These are phyloP conservation scores for Gastrolobium bilobum DNA, from an alignment of 306 rosid genomes.

Conservation along the genomic window DNA sequence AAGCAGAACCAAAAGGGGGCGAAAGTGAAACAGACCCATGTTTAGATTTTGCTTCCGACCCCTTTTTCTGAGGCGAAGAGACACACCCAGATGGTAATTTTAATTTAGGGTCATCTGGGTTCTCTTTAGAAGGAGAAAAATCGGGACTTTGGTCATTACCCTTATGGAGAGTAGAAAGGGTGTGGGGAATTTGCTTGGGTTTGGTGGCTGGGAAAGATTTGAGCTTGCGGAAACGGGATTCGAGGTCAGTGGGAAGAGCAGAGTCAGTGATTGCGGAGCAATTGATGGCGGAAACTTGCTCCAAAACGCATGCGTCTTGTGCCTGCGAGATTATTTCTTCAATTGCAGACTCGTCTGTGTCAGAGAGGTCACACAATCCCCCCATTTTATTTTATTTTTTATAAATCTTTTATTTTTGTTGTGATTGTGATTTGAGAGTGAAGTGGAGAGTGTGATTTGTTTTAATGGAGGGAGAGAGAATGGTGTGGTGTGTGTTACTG, in stretches of 20 bases:
- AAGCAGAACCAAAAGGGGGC: slow-evolving; percentile 45
- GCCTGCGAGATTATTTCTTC: slow-evolving; percentile 78
- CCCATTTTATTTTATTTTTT: slow-evolving; percentile 48
- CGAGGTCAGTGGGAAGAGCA: slow-evolving; percentile 74
- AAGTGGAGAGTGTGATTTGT: background rate
- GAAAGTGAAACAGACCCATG: slow-evolving; percentile 48
- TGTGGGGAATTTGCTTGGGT: background rate
- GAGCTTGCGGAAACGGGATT: slow-evolving; percentile 84
- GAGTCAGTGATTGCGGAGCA: slow-evolving; percentile 73
- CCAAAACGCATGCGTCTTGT: slow-evolving; percentile 70
- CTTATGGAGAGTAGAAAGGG: slow-evolving; percentile 24
- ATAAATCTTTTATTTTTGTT: background rate
- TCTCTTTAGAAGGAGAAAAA: slow-evolving; percentile 49
- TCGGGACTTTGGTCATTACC: slow-evolving; percentile 32
- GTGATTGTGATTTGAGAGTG: background rate
- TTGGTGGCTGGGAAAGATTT: slow-evolving; percentile 72
- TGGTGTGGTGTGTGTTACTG: background rate
- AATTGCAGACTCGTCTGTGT: slow-evolving; percentile 73
- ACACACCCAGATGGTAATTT: slow-evolving; percentile 35
- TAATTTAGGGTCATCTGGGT: slow-evolving; percentile 38
- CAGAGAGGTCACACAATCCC: slow-evolving; percentile 63
- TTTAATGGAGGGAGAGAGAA: background rate
- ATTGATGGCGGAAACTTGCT: slow-evolving; percentile 82
- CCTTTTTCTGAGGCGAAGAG: slow-evolving; percentile 28
- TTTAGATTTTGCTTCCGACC: slow-evolving; percentile 38